These are phyloP conservation scores for Globisporangium paroecandrum DNA, from an alignment of 352 stramenopile species.

Conservation along the genomic window DNA sequence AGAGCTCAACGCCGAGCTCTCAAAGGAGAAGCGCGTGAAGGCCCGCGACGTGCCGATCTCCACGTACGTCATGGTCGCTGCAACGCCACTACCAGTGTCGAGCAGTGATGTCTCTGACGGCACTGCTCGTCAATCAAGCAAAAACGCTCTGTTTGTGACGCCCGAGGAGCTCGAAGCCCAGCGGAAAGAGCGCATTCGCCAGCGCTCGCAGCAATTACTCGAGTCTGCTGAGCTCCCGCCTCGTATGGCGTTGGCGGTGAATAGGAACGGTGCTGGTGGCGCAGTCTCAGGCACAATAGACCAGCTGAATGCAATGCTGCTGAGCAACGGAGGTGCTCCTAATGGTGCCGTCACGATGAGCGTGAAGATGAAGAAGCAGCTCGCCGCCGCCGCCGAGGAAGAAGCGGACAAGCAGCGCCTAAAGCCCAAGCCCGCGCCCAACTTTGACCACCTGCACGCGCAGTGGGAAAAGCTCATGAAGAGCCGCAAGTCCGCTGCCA, in stretches of 20 bases:
- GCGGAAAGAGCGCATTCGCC: constrained; percentile 47
- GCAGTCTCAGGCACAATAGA: constrained; percentile 6
- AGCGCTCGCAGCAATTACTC: constrained; percentile 45
- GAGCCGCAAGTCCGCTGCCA: neutral
- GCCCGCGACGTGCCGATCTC: constrained; percentile 48
- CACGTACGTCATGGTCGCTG: constrained; percentile 34
- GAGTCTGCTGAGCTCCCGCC: constrained; percentile 40
- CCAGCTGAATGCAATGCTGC: neutral
- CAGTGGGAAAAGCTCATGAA: constrained; percentile 37
- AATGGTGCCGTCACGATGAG: constrained; percentile 32
- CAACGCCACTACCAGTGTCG: neutral
- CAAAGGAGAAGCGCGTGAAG: constrained; percentile 35
- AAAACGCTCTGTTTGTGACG: neutral
- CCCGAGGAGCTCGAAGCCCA: constrained; percentile 31
- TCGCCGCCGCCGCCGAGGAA: constrained; percentile 39
- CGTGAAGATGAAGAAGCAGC: constrained; percentile 49
- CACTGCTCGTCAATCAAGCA: neutral
- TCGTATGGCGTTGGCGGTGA: constrained; percentile 37
- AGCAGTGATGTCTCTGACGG: constrained; percentile 13
- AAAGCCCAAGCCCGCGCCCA: constrained; percentile 49
- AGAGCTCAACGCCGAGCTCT: constrained; percentile 34
- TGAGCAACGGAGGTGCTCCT: neutral
- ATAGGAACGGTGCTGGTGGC: neutral
- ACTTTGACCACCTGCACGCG: constrained; percentile 59
- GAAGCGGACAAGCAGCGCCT: constrained; percentile 23